Evolutionary conservation across 768 basidiomycete genomes (phyloP).

Genomic region (Sporobolomyces pararoseus): DNA sequence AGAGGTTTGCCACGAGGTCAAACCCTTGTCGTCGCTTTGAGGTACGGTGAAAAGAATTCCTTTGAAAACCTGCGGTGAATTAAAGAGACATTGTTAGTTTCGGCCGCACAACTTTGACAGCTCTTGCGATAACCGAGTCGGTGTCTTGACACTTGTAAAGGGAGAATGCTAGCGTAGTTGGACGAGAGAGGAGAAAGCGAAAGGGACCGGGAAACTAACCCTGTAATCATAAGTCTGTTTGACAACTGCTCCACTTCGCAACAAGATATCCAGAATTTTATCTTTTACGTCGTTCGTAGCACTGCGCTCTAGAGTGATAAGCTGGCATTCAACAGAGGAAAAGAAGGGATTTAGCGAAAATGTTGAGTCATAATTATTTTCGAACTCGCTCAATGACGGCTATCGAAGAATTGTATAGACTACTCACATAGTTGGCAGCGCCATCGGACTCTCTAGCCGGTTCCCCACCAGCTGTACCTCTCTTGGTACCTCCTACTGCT

Average conservation of each 20-base stretch:
- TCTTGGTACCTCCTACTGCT: no score
- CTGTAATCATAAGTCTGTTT: conserved; percentile 35
- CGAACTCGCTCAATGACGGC: no score
- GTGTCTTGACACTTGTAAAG: no score
- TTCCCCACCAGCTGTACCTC: no score
- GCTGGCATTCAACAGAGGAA: neutral
- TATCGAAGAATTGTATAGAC: neutral
- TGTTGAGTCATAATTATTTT: neutral
- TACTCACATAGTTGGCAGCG: conserved; percentile 14
- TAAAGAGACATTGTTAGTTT: no score
- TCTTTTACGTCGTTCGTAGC: conserved; percentile 33
- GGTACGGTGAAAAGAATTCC: conserved; percentile 36
- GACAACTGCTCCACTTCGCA: conserved; percentile 25
- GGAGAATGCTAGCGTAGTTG: no score
- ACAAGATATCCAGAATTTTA: conserved; percentile 30
- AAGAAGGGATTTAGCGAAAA: neutral
- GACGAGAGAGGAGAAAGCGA: neutral
- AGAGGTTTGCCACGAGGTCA: conserved; percentile 14
- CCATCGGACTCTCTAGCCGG: no score
- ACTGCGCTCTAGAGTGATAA: conserved; percentile 30
- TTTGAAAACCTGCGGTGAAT: conserved; percentile 31
- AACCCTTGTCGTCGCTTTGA: neutral
- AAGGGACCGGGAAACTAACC: neutral
- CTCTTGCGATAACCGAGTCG: no score
- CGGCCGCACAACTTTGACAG: no score